Evolutionary conservation across 2,329 filamentous ascomycete species (phyloP).

Genomic region (Trichoderma afroharzianum): DNA sequence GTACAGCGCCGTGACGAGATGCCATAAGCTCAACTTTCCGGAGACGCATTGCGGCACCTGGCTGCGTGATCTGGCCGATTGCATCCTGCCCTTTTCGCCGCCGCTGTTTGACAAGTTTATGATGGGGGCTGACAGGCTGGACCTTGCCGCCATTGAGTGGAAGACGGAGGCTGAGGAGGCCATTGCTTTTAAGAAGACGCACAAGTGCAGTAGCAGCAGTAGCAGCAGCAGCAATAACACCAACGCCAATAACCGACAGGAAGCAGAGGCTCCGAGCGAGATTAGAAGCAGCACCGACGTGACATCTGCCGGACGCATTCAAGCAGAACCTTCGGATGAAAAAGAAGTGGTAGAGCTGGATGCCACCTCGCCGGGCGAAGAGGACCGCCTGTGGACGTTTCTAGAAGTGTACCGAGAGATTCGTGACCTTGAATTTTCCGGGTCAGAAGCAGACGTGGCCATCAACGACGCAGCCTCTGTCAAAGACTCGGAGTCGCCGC

Average conservation of each 20-base stretch:
- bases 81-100: constrained; percentile 3
- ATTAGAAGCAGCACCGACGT: background rate
- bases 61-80: constrained; percentile 11
- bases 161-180: constrained; percentile 5
- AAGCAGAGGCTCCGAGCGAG: background rate
- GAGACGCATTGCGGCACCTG: constrained; percentile 15
- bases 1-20: constrained; percentile 10
- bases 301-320: background rate
- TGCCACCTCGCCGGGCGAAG: background rate
- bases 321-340: background rate
- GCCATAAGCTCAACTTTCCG: constrained; percentile 7
- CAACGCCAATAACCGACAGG: background rate
- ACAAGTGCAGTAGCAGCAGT: background rate
- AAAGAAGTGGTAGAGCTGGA: constrained; percentile 3
- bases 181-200: background rate
- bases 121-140: constrained; percentile 13
- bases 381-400: constrained; percentile 11
- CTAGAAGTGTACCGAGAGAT: constrained; percentile 11
- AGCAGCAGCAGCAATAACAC: background rate
- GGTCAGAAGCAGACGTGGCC: background rate
- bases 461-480: background rate
- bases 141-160: constrained; percentile 13
- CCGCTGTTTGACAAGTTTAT: constrained; percentile 6
- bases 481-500: background rate
- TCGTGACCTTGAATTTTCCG: constrained; percentile 4